phyloP scores from a whole-genome alignment of 108 stramenopile species.

The Nannochloropsis salina region DNA sequence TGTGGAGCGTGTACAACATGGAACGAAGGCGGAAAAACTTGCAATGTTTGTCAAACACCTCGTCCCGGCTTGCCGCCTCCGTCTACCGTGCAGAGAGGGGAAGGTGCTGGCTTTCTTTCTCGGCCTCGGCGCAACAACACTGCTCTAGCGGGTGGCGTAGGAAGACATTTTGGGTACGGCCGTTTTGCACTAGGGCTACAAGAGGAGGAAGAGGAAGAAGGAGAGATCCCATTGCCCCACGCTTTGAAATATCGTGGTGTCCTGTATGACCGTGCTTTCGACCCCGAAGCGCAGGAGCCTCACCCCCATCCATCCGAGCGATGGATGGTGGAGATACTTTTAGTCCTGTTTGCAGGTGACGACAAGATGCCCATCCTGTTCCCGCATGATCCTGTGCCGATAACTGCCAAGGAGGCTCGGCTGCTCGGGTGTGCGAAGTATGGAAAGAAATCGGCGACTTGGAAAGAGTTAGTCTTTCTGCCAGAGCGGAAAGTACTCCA shows the following conservation, averaged over 20 bases:
- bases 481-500: slow-evolving; percentile 26
- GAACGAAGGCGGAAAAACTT: not conserved
- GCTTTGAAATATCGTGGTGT: not conserved
- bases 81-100: not conserved
- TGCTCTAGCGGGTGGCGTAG: not conserved
- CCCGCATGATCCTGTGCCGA: not conserved
- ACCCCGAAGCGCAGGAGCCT: not conserved
- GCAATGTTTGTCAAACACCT: not conserved
- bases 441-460: slow-evolving; percentile 20
- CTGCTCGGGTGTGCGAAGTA: slow-evolving; percentile 13
- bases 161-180: slow-evolving; percentile 4
- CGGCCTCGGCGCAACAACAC: not conserved
- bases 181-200: slow-evolving; percentile 6
- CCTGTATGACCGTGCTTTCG: not conserved
- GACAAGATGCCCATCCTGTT: not conserved
- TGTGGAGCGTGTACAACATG: not conserved
- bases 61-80: not conserved
- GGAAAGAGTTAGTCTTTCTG: slow-evolving; percentile 36
- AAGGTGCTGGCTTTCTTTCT: not conserved
- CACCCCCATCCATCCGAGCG: not conserved
- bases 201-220: not conserved
- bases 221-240: not conserved
- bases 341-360: not conserved
- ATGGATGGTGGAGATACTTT: not conserved
- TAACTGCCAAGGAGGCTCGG: not conserved